Percentiles rank a stretch among this genome's conserved stretches.
phyloP scores from a whole-genome alignment of 2,329 filamentous ascomycete species.

The Penicillium digitatum region DNA sequence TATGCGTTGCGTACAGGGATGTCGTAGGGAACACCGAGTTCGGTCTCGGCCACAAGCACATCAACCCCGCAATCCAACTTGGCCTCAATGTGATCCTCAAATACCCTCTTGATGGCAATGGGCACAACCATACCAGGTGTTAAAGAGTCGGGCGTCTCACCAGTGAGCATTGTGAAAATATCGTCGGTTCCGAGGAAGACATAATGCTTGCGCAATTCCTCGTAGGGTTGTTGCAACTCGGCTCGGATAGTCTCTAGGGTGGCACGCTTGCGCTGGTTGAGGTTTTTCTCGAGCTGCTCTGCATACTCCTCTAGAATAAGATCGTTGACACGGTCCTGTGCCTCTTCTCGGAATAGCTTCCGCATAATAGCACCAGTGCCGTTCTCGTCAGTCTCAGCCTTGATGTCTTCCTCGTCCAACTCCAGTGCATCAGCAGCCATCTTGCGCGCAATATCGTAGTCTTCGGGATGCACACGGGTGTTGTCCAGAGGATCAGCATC shows the following conservation, averaged over 20 bases:
- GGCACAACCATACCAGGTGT: constrained; percentile 89
- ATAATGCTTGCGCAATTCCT: constrained; percentile 84
- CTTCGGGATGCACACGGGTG: constrained; percentile 94
- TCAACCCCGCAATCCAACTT: constrained; percentile 93
- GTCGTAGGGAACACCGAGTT: constrained; percentile 69
- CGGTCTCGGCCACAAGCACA: constrained; percentile 75
- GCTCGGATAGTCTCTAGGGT: constrained; percentile 95
- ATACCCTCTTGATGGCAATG: constrained; percentile 80
- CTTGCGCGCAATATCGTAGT: constrained; percentile 96
- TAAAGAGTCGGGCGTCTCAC: constrained; percentile 80
- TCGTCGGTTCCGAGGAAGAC: constrained; percentile 66
- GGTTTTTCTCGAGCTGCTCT: constrained; percentile 87
- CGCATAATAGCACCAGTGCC: constrained; percentile 86
- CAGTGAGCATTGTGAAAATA: constrained; percentile 94
- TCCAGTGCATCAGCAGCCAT: constrained; percentile 97
- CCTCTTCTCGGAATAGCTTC: constrained; percentile 90
- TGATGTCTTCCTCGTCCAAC: constrained; percentile 95
- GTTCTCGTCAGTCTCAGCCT: constrained; percentile 86
- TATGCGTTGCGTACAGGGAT: constrained; percentile 69
- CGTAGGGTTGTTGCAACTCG: constrained; percentile 87
- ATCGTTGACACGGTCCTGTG: constrained; percentile 93
- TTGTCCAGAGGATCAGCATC: constrained; percentile 91
- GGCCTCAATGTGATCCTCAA: constrained; percentile 88
- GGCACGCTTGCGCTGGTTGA: constrained; percentile 89
- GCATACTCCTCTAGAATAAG: constrained; percentile 95